Evolutionary conservation across 345 rosid genomes (phyloP).

Genomic region (Toxicodendron radicans): DNA sequence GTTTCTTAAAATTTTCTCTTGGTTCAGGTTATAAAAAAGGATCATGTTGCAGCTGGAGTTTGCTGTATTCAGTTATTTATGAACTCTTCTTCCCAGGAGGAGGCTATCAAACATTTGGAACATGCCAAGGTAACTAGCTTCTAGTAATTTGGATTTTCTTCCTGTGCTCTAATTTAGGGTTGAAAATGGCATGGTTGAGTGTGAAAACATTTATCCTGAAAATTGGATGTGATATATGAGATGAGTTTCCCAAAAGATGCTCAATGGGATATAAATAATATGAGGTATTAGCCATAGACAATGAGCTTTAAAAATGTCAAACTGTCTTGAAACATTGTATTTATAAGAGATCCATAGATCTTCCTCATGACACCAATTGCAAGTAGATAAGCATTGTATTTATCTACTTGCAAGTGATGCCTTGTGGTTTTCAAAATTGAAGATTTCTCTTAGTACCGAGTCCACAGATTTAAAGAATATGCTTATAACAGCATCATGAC

Average conservation of each 20-base stretch:
- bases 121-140: conserved; percentile 71
- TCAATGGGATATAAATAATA: not conserved
- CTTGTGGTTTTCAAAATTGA: not conserved
- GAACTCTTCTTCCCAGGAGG: conserved; percentile 87
- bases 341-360: not conserved
- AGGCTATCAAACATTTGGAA: conserved; percentile 89
- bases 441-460: not conserved
- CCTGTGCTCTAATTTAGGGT: conserved; percentile 9
- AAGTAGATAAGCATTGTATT: too few relatives aligned
- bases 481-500: too few relatives aligned
- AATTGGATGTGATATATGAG: not conserved
- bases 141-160: not conserved
- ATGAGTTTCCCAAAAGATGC: not conserved
- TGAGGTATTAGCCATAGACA: not conserved
- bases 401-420: not conserved
- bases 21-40: conserved; percentile 89
- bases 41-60: conserved; percentile 91
- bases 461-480: not conserved
- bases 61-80: conserved; percentile 92
- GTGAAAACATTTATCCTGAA: not conserved
- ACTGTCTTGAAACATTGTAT: not conserved
- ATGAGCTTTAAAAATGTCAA: not conserved
- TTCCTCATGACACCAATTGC: not conserved
- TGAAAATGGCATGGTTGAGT: not conserved
- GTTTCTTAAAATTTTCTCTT: conserved; percentile 12